Conservation (phyloP, 495 filamentous ascomycete species). For the Haplographium delicatum region DNA sequence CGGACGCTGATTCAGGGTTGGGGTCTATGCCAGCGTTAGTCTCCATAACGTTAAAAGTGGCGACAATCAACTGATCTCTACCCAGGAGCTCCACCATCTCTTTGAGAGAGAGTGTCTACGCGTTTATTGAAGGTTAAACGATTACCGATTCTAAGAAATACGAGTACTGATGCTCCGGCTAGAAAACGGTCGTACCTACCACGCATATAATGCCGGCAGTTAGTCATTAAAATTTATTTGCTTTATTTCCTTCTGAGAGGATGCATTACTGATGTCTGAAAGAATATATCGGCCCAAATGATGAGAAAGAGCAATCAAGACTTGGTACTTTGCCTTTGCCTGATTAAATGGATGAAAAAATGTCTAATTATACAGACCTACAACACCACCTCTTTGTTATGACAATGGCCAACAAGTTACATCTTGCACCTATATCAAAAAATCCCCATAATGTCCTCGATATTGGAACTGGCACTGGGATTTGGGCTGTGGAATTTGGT, state of each 20-base stretch:
- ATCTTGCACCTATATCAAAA: constrained; percentile 40
- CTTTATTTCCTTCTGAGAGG: too few relatives aligned
- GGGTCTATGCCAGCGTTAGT: too few relatives aligned
- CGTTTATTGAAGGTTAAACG: not conserved
- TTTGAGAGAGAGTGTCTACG: not conserved
- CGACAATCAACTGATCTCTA: too few relatives aligned
- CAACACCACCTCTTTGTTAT: constrained; percentile 47
- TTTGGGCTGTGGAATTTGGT: constrained; percentile 41
- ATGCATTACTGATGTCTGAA: too few relatives aligned
- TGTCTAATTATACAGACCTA: constrained; percentile 16
- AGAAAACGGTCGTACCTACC: not conserved
- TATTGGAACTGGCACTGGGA: constrained; percentile 50
- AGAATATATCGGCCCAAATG: not conserved
- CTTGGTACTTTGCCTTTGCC: not conserved
- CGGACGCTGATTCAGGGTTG: too few relatives aligned
- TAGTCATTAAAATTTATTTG: not conserved
- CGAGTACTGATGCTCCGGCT: not conserved
- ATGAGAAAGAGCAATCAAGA: not conserved
- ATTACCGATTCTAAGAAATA: not conserved
- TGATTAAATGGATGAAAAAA: not conserved
- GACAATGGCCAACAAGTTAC: constrained; percentile 39
- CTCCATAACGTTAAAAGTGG: too few relatives aligned
- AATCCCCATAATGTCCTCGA: constrained; percentile 35
- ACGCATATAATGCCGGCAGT: not conserved
- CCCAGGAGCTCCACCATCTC: not conserved